Evolutionary conservation across 2,329 filamentous ascomycete species (phyloP).

Genomic region (Stemphylium lycopersici): DNA sequence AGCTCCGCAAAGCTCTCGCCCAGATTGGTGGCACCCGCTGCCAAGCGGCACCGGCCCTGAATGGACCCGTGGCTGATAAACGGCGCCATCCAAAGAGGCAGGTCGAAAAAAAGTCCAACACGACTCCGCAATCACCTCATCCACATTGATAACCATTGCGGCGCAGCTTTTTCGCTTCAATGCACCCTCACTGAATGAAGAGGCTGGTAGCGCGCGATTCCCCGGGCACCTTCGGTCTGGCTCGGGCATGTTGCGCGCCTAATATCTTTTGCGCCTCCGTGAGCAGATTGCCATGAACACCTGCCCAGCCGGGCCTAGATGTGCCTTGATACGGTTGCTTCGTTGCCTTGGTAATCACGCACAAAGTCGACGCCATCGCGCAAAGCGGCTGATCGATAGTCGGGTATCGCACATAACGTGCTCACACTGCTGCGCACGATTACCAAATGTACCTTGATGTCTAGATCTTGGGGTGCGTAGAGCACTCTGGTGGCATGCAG

Average conservation of each 20-base stretch:
- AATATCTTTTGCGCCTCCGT: neutral
- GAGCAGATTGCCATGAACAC: slow-evolving; percentile 8
- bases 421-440: neutral
- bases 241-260: slow-evolving; percentile 3
- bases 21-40: slow-evolving; percentile 17
- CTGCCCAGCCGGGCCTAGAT: slow-evolving; percentile 16
- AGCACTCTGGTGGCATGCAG: neutral
- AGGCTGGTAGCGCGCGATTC: neutral
- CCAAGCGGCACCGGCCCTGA: slow-evolving; percentile 4
- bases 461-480: neutral
- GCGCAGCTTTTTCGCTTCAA: neutral
- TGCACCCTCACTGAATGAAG: neutral
- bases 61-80: slow-evolving; percentile 14
- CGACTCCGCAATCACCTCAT: neutral
- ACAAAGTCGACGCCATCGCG: neutral
- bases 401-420: neutral
- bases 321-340: neutral
- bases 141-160: slow-evolving; percentile 2
- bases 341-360: slow-evolving; percentile 1
- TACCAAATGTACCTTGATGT: neutral
- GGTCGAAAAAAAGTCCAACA: slow-evolving; percentile 14
- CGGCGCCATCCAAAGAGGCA: slow-evolving; percentile 21
- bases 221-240: slow-evolving; percentile 3
- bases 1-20: slow-evolving; percentile 8
- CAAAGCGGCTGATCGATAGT: neutral